Evolutionary conservation across 2,329 filamentous ascomycete genomes (phyloP), one percentile per base, ranked within the genome.

Genomic region (Leptographium wingfieldii): DNA sequence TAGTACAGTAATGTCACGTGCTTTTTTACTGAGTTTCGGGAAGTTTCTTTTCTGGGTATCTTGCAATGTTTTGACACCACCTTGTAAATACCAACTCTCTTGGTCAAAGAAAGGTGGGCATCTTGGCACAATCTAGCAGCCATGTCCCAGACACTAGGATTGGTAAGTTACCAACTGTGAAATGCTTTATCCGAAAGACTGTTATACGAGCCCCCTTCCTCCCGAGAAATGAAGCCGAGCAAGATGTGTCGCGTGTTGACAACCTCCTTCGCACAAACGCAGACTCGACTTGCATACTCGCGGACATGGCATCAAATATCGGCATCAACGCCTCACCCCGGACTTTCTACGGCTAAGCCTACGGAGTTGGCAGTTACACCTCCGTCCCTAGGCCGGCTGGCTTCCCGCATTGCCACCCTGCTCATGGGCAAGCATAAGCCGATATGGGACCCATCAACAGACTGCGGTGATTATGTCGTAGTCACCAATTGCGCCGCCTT

Each of bases 351-450:
- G 1, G 68, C 84, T 76, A 67, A 85, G 74, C 63, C 79, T 73
- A 71, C 80, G 67, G 66, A 72, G 3, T 72, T 70, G 38, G 74
- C 78, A 66, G 72, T 84, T 29, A 84, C 84, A 25, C 80, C 84
- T 22, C 90, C 91, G 16, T 85, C 90, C n/a, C 86, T 96, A 49
- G 92, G 92, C 67, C 90, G 92, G 51, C 81, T 96, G 57, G 92
- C 92, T 63, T 90, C 87, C 58, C 85, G 87, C 64, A 96, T 96
- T 73, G 92, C 92, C 63, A 79, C 86, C 59, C 80, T 90, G 62
- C 84, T 96, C 58, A 96, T 97, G 92, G 94, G 94, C 76, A 99
- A 99, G 80, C 88, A 99, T 81, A 99, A 99, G 77, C 94, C 94
- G 27, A 96, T 94, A 73, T 99, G 85, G 77, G 90, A 97, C 75